phyloP scores from a whole-genome alignment of 306 rosid species.

The Dryas drummondii region DNA sequence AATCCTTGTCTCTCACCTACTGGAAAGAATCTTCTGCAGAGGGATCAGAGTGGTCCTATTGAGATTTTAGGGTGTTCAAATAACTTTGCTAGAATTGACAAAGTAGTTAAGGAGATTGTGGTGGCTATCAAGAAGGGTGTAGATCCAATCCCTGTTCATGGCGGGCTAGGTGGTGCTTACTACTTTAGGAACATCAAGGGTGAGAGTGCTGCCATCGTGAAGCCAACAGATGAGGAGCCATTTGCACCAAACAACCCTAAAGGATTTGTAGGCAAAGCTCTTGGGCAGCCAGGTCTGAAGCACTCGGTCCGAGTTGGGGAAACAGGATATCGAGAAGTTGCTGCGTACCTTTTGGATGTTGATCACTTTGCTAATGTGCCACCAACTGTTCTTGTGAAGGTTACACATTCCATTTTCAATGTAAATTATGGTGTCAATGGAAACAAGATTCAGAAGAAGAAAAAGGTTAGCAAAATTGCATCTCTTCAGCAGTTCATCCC shows the following conservation, averaged over 20 bases:
- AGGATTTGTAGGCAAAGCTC: conserved; percentile 74
- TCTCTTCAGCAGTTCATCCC: conserved; percentile 66
- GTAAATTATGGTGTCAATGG: conserved; percentile 63
- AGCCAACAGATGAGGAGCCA: conserved; percentile 89
- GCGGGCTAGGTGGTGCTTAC: conserved; percentile 86
- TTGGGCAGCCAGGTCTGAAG: conserved; percentile 80
- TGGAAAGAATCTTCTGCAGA: conserved; percentile 57
- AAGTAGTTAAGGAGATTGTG: conserved; percentile 56
- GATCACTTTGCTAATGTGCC: conserved; percentile 76
- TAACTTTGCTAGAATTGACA: conserved; percentile 38
- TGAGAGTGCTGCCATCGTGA: conserved; percentile 66
- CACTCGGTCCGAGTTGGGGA: conserved; percentile 82
- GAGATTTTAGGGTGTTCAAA: conserved; percentile 64
- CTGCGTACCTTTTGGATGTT: conserved; percentile 77
- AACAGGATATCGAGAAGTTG: conserved; percentile 82
- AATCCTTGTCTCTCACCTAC: conserved; percentile 78
- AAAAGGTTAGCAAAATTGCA: conserved; percentile 66
- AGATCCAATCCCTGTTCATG: conserved; percentile 58
- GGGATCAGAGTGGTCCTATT: conserved; percentile 60
- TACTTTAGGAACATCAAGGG: conserved; percentile 57
- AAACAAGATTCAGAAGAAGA: conserved; percentile 36
- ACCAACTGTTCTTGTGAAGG: conserved; percentile 72
- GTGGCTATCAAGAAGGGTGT: conserved; percentile 54
- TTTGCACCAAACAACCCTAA: conserved; percentile 88
- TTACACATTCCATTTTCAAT: conserved; percentile 61